Evolutionary conservation across 2,329 filamentous ascomycete genomes (phyloP).

Genomic region (Diaporthe destruens): DNA sequence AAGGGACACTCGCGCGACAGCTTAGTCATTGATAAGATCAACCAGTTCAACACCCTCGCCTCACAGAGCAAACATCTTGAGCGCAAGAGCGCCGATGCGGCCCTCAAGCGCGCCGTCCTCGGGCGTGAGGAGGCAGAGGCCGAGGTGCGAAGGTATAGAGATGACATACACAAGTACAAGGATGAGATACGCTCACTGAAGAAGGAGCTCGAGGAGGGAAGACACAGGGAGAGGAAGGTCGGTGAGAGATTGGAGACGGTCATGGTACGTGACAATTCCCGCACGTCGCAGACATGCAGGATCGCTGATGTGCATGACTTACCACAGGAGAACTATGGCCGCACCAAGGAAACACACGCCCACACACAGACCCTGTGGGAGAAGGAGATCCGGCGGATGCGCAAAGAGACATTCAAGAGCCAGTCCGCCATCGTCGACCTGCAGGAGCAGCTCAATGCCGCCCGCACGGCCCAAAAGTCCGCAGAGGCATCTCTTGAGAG

Average conservation of each 20-base stretch:
- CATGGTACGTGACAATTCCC: constrained; percentile 66
- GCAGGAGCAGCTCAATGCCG: constrained; percentile 79
- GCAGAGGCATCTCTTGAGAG: constrained; percentile 71
- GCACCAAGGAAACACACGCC: constrained; percentile 76
- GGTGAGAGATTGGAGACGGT: constrained; percentile 76
- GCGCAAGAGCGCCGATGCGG: constrained; percentile 74
- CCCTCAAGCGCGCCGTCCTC: constrained; percentile 74
- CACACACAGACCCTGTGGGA: constrained; percentile 78
- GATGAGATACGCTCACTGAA: constrained; percentile 70
- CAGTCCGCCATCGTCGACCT: constrained; percentile 77
- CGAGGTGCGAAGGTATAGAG: constrained; percentile 71
- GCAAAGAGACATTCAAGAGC: constrained; percentile 82
- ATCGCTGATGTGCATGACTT: background rate
- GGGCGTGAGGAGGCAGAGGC: constrained; percentile 79
- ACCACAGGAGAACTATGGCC: constrained; percentile 75
- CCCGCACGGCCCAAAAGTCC: constrained; percentile 66
- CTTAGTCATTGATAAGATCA: constrained; percentile 75
- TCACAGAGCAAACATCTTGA: constrained; percentile 70
- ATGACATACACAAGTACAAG: constrained; percentile 70
- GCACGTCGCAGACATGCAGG: background rate
- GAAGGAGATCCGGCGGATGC: constrained; percentile 77
- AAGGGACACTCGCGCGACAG: constrained; percentile 65
- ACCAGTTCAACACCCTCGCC: constrained; percentile 79
- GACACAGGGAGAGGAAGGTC: constrained; percentile 74
- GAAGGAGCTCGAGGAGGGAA: constrained; percentile 73